These are phyloP conservation scores for Arthrocladium fulminans DNA, from an alignment of 2,329 filamentous ascomycete genomes.

Conservation along the genomic window DNA sequence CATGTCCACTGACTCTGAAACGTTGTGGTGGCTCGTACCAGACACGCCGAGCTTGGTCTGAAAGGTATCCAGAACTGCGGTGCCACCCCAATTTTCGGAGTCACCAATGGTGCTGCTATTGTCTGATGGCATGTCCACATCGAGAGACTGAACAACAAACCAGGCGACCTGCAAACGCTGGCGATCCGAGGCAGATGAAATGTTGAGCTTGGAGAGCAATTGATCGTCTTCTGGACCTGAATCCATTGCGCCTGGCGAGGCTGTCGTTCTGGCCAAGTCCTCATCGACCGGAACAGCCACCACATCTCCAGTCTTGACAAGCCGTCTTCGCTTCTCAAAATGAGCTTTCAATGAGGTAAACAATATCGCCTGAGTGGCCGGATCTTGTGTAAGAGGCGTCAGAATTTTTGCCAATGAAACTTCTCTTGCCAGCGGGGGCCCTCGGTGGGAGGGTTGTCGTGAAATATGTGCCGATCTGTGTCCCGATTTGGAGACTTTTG, in stretches of 20 bases:
- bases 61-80: slow-evolving; percentile 75
- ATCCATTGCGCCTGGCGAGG: slow-evolving; percentile 53
- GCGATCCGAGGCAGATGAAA: slow-evolving; percentile 12
- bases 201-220: slow-evolving; percentile 36
- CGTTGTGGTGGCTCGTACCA: slow-evolving; percentile 71
- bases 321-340: slow-evolving; percentile 71
- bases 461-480: slow-evolving; percentile 12
- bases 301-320: slow-evolving; percentile 79
- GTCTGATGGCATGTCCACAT: slow-evolving; percentile 25
- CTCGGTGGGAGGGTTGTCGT: slow-evolving; percentile 26
- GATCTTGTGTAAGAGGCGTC: slow-evolving; percentile 79
- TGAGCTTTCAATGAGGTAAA: slow-evolving; percentile 80
- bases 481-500: slow-evolving; percentile 21
- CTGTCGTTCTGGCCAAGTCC: slow-evolving; percentile 69
- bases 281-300: slow-evolving; percentile 86
- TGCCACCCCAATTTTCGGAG: slow-evolving; percentile 72
- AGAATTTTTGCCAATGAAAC: slow-evolving; percentile 82
- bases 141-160: slow-evolving; percentile 60
- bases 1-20: slow-evolving; percentile 67
- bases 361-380: slow-evolving; percentile 73
- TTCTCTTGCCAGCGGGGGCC: slow-evolving; percentile 59
- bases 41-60: slow-evolving; percentile 86
- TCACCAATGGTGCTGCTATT: slow-evolving; percentile 47
- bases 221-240: slow-evolving; percentile 65
- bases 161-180: slow-evolving; percentile 49